Evolutionary conservation across 108 stramenopile species (phyloP).

Genomic region (Cyclotella baltica): DNA sequence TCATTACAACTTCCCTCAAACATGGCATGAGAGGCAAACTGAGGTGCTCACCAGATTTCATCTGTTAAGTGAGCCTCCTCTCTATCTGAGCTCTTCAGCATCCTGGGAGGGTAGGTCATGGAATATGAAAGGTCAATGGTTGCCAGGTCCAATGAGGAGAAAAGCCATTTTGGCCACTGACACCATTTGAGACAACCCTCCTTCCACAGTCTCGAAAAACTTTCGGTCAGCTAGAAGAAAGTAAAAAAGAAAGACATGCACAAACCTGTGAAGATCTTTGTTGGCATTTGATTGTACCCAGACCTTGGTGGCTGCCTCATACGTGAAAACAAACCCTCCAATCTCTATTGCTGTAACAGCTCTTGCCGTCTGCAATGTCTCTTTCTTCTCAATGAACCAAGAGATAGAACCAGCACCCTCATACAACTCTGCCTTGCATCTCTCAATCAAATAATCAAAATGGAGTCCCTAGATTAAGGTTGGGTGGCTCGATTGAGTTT

Average conservation of each 20-base stretch:
- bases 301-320: background rate
- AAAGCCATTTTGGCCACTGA: background rate
- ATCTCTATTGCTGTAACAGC: background rate
- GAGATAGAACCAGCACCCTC: background rate
- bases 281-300: background rate
- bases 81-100: background rate
- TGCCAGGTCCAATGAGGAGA: background rate
- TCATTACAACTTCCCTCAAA: background rate
- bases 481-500: background rate
- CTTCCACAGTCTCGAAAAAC: background rate
- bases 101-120: conserved; percentile 3
- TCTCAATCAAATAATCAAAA: background rate
- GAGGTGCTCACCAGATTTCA: background rate
- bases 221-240: background rate
- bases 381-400: background rate
- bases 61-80: conserved; percentile 5
- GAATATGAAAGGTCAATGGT: background rate
- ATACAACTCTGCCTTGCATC: background rate
- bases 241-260: background rate
- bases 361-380: background rate
- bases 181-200: background rate
- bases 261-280: background rate
- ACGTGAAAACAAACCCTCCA: conserved; percentile 7
- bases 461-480: background rate
- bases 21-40: background rate